Conservation (phyloP, 1,139 yeast genomes). For the Blastobotrys apis region DNA sequence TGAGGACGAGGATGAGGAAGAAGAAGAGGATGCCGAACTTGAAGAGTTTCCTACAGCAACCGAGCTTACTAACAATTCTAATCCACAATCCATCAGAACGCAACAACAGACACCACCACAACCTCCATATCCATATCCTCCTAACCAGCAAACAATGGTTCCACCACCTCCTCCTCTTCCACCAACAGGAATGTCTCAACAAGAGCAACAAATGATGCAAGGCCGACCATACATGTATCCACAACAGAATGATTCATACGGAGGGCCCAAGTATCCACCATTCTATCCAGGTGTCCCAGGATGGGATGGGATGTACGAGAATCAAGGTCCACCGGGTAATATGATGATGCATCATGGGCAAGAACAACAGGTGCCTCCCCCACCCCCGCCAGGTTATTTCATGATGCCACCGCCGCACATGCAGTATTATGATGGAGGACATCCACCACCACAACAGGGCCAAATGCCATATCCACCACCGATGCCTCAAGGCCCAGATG, state of each 20-base stretch:
- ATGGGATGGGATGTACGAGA: no score
- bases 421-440: slow-evolving; percentile 25
- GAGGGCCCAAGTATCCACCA: no score
- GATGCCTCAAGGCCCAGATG: slow-evolving; percentile 10
- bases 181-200: slow-evolving; percentile 1
- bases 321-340: no score
- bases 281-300: no score
- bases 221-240: background rate
- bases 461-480: slow-evolving; percentile 12
- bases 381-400: background rate
- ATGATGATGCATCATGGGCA: no score
- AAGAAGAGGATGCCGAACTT: background rate
- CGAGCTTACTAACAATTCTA: no score
- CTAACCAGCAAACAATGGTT: no score
- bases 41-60: background rate
- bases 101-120: slow-evolving; percentile 12
- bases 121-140: slow-evolving; percentile 6
- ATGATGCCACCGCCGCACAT: slow-evolving; percentile 4
- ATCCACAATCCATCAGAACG: no score
- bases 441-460: background rate
- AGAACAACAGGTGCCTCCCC: no score
- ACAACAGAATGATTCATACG: no score
- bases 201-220: no score
- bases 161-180: slow-evolving; percentile 5
- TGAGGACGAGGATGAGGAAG: slow-evolving; percentile 7